A percentile compares a stretch with the other conserved stretches of the same genome.
Conservation (phyloP, 805 yeast genomes). For the Wickerhamomyces bovis region DNA sequence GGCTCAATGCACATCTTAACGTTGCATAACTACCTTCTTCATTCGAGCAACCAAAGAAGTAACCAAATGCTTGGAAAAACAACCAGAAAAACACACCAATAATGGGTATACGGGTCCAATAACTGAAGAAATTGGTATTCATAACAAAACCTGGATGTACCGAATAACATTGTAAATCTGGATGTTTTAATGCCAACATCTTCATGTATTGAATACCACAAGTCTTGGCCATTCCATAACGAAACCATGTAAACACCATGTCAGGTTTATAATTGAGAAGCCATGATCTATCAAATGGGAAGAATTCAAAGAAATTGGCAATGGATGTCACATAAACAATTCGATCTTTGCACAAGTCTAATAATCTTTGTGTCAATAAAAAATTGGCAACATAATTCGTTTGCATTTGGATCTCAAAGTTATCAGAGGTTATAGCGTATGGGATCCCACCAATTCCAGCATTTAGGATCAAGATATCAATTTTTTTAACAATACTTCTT, state of each 20-base stretch:
- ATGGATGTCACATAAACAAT: conserved; percentile 60
- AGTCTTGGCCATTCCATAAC: conserved; percentile 74
- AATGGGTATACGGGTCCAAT: conserved; percentile 72
- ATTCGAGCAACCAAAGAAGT: conserved; percentile 60
- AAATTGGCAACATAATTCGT: conserved; percentile 76
- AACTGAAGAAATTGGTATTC: conserved; percentile 69
- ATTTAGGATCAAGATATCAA: conserved; percentile 66
- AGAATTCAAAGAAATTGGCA: conserved; percentile 49
- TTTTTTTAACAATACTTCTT: conserved; percentile 36
- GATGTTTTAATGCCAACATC: conserved; percentile 58
- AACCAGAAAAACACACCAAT: conserved; percentile 74
- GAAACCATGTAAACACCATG: conserved; percentile 65
- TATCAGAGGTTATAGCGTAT: conserved; percentile 53
- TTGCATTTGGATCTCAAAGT: conserved; percentile 75
- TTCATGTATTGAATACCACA: conserved; percentile 71
- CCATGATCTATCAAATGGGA: conserved; percentile 40
- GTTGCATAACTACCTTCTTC: conserved; percentile 70
- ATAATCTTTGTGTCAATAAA: conserved; percentile 53
- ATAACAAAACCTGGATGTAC: conserved; percentile 87
- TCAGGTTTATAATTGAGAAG: conserved; percentile 57
- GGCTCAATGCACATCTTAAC: conserved; percentile 54
- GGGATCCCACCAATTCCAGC: conserved; percentile 84
- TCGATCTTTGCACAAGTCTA: conserved; percentile 37
- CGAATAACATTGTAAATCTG: conserved; percentile 54
- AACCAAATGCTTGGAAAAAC: conserved; percentile 62